These are phyloP conservation scores for Euphorbia celastroides DNA, from an alignment of 441 rosid species.

Conservation along the genomic window DNA sequence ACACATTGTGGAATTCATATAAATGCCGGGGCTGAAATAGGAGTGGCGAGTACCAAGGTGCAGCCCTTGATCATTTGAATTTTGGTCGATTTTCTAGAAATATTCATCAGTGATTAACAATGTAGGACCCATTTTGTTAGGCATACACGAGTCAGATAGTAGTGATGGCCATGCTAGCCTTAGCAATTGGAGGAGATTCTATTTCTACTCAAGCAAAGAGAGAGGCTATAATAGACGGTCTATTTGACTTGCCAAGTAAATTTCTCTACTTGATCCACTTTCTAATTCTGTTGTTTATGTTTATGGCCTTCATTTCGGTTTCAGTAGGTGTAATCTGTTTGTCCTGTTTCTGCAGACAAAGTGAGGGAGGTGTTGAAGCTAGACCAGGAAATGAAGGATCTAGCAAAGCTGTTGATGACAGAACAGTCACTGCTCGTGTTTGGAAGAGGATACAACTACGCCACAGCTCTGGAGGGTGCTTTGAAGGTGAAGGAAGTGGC, in stretches of 20 bases:
- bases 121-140: constrained; percentile 29
- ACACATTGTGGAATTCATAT: constrained; percentile 95
- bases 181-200: constrained; percentile 82
- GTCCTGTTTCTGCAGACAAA: constrained; percentile 44
- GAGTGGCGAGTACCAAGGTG: constrained; percentile 96
- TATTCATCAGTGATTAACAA: constrained; percentile 13
- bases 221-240: constrained; percentile 77
- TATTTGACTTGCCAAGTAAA: constrained; percentile 74
- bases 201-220: constrained; percentile 62
- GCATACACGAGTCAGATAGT: constrained; percentile 98
- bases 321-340: not conserved
- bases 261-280: constrained; percentile 2
- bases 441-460: constrained; percentile 92
- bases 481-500: constrained; percentile 91
- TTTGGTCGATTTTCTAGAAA: not conserved
- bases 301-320: not conserved
- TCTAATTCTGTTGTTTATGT: too few relatives aligned
- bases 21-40: constrained; percentile 94
- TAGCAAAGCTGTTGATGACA: constrained; percentile 62
- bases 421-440: constrained; percentile 92
- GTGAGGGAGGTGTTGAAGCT: constrained; percentile 83
- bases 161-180: constrained; percentile 92
- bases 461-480: constrained; percentile 95
- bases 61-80: not conserved
- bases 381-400: constrained; percentile 81